These are phyloP conservation scores for Forsythia suspensa DNA, from an alignment of 257 asterid species.

Conservation along the genomic window DNA sequence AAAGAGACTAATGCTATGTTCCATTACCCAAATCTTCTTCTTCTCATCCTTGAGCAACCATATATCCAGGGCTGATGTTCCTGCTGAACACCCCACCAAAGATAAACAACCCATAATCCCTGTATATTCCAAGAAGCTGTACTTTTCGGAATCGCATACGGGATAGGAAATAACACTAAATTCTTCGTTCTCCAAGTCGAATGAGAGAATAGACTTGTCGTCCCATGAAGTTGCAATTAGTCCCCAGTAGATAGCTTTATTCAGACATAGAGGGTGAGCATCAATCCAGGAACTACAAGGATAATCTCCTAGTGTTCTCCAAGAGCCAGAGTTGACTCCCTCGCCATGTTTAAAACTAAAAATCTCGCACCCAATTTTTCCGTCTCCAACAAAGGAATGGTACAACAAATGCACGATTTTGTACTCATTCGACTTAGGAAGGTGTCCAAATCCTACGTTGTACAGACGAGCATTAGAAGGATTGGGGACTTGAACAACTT, in stretches of 20 bases:
- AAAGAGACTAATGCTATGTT: slow-evolving; percentile 34
- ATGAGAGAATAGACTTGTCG: slow-evolving; percentile 38
- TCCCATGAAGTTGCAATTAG: slow-evolving; percentile 35
- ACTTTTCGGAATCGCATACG: slow-evolving; percentile 14
- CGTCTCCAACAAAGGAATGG: slow-evolving; percentile 25
- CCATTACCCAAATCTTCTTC: slow-evolving; percentile 34
- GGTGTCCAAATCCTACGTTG: slow-evolving; percentile 47
- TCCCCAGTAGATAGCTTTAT: slow-evolving; percentile 40
- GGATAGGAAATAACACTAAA: slow-evolving; percentile 37
- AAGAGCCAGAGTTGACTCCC: slow-evolving; percentile 31
- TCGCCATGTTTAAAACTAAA: slow-evolving; percentile 28
- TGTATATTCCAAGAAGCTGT: slow-evolving; percentile 34
- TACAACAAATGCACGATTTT: slow-evolving; percentile 42
- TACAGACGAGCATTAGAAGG: slow-evolving; percentile 20
- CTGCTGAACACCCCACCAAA: slow-evolving; percentile 39
- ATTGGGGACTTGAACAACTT: not conserved
- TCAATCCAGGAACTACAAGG: slow-evolving; percentile 42
- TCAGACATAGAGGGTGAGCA: slow-evolving; percentile 38
- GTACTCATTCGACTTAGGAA: slow-evolving; percentile 35
- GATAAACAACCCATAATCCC: slow-evolving; percentile 39
- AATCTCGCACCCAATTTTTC: slow-evolving; percentile 47
- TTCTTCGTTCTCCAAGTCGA: slow-evolving; percentile 38
- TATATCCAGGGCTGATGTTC: slow-evolving; percentile 35
- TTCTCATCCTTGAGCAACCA: slow-evolving; percentile 42
- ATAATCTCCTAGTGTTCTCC: slow-evolving; percentile 38